Conservation (phyloP, 2,329 filamentous ascomycete genomes). For the Furcasterigmium sp. region DNA sequence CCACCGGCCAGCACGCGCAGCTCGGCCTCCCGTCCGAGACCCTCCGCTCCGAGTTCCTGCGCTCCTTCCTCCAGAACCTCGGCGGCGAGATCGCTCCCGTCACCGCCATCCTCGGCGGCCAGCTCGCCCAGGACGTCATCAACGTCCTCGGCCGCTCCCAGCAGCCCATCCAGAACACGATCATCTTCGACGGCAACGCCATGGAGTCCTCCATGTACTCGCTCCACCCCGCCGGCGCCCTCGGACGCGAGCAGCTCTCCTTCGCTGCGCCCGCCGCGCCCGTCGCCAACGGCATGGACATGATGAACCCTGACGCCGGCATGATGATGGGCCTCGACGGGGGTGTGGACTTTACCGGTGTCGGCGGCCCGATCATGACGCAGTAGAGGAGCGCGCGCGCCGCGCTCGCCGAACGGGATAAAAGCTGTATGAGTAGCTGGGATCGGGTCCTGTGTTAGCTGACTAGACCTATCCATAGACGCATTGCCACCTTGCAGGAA, state of each 20-base stretch:
- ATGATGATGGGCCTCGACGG: slow-evolving; percentile 14
- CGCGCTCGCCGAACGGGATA: background rate
- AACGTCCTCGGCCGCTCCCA: slow-evolving; percentile 88
- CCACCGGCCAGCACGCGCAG: slow-evolving; percentile 72
- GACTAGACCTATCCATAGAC: no score
- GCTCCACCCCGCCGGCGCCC: slow-evolving; percentile 63
- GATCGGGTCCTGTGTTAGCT: no score
- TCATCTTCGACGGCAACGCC: slow-evolving; percentile 82
- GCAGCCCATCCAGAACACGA: slow-evolving; percentile 92
- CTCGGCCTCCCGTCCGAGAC: slow-evolving; percentile 65
- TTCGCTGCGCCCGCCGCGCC: slow-evolving; percentile 10
- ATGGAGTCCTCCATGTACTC: slow-evolving; percentile 77
- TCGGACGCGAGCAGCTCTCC: slow-evolving; percentile 44
- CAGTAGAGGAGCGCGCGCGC: slow-evolving; percentile 1
- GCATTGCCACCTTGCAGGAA: no score
- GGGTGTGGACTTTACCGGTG: slow-evolving; percentile 7
- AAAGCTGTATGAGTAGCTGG: background rate
- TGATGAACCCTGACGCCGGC: slow-evolving; percentile 7
- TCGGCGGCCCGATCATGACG: slow-evolving; percentile 7
- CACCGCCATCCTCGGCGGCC: slow-evolving; percentile 81
- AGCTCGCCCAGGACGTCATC: slow-evolving; percentile 93
- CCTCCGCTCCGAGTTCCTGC: slow-evolving; percentile 65
- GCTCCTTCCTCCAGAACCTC: slow-evolving; percentile 82
- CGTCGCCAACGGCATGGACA: slow-evolving; percentile 9
- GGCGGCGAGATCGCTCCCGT: slow-evolving; percentile 81